These are phyloP conservation scores for Tanacetum coccineum DNA, from an alignment of 129 eudicot species.

Conservation along the genomic window DNA sequence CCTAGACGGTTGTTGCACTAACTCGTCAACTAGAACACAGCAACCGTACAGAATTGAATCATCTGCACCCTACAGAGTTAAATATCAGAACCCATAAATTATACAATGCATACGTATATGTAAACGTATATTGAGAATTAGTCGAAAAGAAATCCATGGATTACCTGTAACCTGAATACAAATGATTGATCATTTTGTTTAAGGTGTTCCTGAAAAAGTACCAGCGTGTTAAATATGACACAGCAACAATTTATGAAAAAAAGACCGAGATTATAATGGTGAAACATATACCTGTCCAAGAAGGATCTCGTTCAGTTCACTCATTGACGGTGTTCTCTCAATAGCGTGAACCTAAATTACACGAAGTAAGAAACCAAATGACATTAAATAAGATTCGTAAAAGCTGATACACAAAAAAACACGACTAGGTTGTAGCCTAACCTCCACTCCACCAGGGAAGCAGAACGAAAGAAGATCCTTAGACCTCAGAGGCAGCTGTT, in stretches of 20 bases:
- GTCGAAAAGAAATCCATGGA: conserved; percentile 11
- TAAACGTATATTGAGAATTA: neutral
- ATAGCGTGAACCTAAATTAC: conserved; percentile 73
- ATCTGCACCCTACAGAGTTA: conserved; percentile 76
- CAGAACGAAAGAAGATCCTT: conserved; percentile 99
- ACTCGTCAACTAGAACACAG: conserved; percentile 91
- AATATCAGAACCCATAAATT: conserved; percentile 8
- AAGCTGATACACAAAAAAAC: conserved; percentile 8
- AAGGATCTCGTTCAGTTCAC: conserved; percentile 92
- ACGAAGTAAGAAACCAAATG: conserved; percentile 23
- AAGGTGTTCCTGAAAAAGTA: conserved; percentile 80
- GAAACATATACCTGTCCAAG: conserved; percentile 78
- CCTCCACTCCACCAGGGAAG: conserved; percentile 99
- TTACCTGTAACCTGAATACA: conserved; percentile 96
- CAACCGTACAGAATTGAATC: conserved; percentile 91
- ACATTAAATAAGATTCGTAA: conserved; percentile 14
- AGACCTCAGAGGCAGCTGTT: conserved; percentile 75
- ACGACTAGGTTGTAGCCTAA: conserved; percentile 19
- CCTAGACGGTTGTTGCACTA: conserved; percentile 82
- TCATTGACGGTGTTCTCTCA: conserved; percentile 98
- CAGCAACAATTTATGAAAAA: neutral
- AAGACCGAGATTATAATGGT: conserved; percentile 8
- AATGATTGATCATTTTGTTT: conserved; percentile 89
- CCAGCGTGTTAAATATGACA: conserved; percentile 24
- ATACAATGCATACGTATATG: neutral